Percentiles rank a stretch among this genome's conserved stretches.
phyloP scores from a whole-genome alignment of 768 basidiomycete genomes.

The Suillus sp. region DNA sequence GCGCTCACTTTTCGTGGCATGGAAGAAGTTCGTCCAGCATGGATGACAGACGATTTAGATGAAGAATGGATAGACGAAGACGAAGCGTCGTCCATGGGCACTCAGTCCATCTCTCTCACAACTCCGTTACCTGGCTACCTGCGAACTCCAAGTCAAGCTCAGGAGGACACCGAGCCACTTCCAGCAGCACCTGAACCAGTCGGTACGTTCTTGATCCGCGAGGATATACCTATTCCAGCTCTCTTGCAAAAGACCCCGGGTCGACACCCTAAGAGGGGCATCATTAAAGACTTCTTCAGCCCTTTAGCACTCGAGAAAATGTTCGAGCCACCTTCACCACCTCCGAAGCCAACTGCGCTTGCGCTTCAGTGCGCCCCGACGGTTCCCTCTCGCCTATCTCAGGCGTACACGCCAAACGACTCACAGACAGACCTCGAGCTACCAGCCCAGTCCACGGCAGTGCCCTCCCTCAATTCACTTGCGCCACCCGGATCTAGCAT shows the following conservation, averaged over 20 bases:
- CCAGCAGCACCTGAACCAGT: conserved; percentile 37
- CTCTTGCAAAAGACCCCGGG: conserved; percentile 70
- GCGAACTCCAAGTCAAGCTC: conserved; percentile 43
- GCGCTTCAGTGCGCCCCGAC: conserved; percentile 32
- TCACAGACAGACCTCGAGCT: conserved; percentile 28
- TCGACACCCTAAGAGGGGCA: conserved; percentile 51
- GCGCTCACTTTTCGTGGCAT: conserved; percentile 15
- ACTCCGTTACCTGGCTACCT: conserved; percentile 52
- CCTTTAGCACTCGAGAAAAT: conserved; percentile 85
- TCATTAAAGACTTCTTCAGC: conserved; percentile 83
- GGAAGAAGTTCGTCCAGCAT: conserved; percentile 52
- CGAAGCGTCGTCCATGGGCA: conserved; percentile 38
- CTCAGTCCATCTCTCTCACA: conserved; percentile 62
- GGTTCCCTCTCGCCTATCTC: conserved; percentile 40
- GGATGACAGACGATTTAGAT: conserved; percentile 88
- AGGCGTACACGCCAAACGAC: conserved; percentile 37
- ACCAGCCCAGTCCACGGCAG: conserved; percentile 12
- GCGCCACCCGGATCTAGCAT: conserved; percentile 32
- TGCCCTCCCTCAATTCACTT: conserved; percentile 15
- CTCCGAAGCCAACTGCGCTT: conserved; percentile 33
- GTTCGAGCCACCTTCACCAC: conserved; percentile 93
- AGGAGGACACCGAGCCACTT: conserved; percentile 32
- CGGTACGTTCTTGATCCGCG: conserved; percentile 78
- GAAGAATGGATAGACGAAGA: conserved; percentile 87
- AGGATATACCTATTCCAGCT: conserved; percentile 59